Conservation (phyloP, 352 stramenopile species). For the Phytophthora constricta region DNA sequence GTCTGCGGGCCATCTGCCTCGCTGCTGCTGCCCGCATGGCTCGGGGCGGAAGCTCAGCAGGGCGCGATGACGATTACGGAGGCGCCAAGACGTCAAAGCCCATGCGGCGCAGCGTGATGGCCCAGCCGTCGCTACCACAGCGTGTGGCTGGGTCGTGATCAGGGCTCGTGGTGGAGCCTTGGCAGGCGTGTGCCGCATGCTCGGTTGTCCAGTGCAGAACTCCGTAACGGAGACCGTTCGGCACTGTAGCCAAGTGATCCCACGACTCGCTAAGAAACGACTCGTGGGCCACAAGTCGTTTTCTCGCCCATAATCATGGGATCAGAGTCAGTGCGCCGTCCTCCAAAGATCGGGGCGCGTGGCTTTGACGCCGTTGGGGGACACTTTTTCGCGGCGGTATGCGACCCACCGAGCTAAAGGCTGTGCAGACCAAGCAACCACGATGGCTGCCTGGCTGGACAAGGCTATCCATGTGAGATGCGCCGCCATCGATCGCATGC, state of each 20-base stretch:
- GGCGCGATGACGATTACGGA: neutral
- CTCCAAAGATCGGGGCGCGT: neutral
- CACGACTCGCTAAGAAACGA: too few relatives aligned
- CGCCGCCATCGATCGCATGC: too few relatives aligned
- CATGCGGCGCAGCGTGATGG: conserved; percentile 1
- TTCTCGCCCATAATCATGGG: too few relatives aligned
- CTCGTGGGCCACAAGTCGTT: too few relatives aligned
- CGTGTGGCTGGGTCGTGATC: neutral
- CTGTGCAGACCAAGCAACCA: neutral
- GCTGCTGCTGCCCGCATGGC: too few relatives aligned
- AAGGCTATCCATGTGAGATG: too few relatives aligned
- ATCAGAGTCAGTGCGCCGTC: too few relatives aligned
- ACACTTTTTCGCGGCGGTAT: neutral
- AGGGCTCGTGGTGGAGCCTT: neutral
- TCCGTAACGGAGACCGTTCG: too few relatives aligned
- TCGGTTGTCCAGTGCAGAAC: too few relatives aligned
- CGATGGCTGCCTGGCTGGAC: neutral
- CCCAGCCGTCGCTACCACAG: neutral
- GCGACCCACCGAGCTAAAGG: neutral
- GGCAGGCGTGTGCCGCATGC: neutral
- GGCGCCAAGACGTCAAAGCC: neutral
- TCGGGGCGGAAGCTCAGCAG: neutral
- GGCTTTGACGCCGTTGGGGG: neutral
- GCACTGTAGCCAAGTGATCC: neutral
- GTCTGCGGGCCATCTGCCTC: neutral